These are phyloP conservation scores for Panaeolus papilionaceus DNA, from an alignment of 768 basidiomycete genomes.

Conservation along the genomic window DNA sequence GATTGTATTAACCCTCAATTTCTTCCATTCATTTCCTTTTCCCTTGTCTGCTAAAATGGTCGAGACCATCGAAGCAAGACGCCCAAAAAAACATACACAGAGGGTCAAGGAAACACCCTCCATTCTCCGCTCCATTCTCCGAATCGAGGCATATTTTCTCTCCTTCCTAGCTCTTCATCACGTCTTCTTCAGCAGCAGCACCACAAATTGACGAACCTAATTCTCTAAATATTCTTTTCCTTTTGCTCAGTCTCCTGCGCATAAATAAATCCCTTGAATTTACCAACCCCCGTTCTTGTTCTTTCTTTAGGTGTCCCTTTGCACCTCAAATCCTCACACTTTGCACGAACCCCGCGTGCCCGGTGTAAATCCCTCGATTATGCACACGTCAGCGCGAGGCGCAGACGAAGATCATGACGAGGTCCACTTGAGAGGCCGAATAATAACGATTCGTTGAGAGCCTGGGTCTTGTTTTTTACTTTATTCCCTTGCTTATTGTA, in stretches of 20 bases:
- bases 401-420: not conserved
- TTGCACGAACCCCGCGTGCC: not conserved
- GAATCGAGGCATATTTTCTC: not conserved
- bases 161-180: not conserved
- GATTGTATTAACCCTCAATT: not conserved
- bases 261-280: not conserved
- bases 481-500: constrained; percentile 2
- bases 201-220: not conserved
- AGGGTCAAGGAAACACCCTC: not conserved
- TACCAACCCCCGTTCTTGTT: not conserved
- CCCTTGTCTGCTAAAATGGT: not conserved
- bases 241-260: not conserved
- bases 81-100: not conserved
- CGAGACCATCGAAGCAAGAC: not conserved
- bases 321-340: not conserved
- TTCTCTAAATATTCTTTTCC: not conserved
- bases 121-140: constrained; percentile 9
- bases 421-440: not conserved
- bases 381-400: not conserved
- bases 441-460: not conserved
- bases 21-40: not conserved
- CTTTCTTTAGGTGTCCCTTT: constrained; percentile 3
- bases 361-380: constrained; percentile 8
- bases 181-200: not conserved
- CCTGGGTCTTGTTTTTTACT: not conserved